Percentiles rank a stretch among this genome's conserved stretches.
phyloP scores from a whole-genome alignment of 148 eudicot species.

The Chenopodium suecicum region DNA sequence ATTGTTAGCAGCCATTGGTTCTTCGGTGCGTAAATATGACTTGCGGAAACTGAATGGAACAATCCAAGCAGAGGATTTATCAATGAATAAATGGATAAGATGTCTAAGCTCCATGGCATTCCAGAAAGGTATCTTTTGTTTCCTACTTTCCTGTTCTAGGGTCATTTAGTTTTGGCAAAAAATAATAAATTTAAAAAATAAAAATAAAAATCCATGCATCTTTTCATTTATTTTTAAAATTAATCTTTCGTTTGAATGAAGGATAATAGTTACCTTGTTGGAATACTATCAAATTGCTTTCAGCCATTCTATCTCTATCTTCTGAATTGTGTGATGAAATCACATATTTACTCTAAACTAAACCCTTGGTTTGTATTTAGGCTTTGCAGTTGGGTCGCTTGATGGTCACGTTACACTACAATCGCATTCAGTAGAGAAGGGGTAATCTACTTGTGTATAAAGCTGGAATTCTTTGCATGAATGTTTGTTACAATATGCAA shows the following conservation, averaged over 20 bases:
- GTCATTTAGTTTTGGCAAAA: neutral
- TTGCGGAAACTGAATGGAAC: constrained; percentile 51
- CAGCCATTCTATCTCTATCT: neutral
- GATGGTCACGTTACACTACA: constrained; percentile 83
- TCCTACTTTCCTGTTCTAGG: neutral
- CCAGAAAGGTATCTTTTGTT: constrained; percentile 45
- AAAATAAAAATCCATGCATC: neutral
- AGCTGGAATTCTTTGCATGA: neutral
- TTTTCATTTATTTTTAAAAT: neutral
- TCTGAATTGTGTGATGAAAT: neutral
- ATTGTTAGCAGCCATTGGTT: constrained; percentile 61
- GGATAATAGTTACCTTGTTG: neutral
- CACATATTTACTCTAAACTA: neutral
- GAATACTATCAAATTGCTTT: neutral
- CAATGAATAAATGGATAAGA: constrained; percentile 47
- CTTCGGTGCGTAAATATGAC: constrained; percentile 62
- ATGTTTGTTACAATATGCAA: neutral
- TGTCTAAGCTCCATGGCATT: constrained; percentile 64
- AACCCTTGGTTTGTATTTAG: constrained; percentile 35
- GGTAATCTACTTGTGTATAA: constrained; percentile 43
- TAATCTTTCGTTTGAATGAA: neutral
- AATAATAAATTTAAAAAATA: too few relatives aligned
- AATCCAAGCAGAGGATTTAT: constrained; percentile 35
- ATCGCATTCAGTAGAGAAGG: constrained; percentile 44
- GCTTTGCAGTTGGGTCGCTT: constrained; percentile 80